Base-by-base conservation (phyloP, 768 basidiomycete species). In the Termitomyces titanicus region DNA sequence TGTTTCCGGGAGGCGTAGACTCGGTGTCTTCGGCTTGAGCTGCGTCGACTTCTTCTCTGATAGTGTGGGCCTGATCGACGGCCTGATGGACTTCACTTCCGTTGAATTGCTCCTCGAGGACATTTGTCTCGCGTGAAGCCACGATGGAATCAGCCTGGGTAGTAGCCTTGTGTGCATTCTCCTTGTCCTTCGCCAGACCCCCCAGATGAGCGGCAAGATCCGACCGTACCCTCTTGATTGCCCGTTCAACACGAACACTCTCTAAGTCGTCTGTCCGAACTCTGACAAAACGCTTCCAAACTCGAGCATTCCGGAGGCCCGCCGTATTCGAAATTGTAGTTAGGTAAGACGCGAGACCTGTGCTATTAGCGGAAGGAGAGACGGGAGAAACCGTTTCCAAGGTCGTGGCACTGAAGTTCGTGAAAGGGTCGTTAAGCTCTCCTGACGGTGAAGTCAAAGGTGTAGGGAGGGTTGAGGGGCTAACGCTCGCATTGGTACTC, bases 241-340 rank as follows among this genome's bases (percentile, higher is more conserved):
- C 88, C 59, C 91, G 79, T 73, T 94, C 92, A 38, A 89, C 85
- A 42, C 92, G 84, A 6, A 86, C 86, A 62, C 91, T 93, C 74
- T 94, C 86, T 48, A 95, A 71, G 69, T 96, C 94, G 64, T 95
- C 93, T 3, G 85, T 88, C 53, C 93, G 80, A 8, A 94, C 90
- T 44, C 85, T 78, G 53, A 94, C 88, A 63, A 96, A 96, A 15
- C 87, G 82, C 65, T 87, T 89, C 93, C 93, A 96, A 2, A 83
- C 75, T 42, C 85, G 80, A 18, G 84, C 74, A 52, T 80, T 79
- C 34, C 89, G 83, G 39, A 94, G 67, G 3, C 74, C 66, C 4
- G 79, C 70, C 40, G 84, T 79, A 60, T 90, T 92, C 51, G 93
- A 84, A 33, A 94, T 67, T 2, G 83, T 80, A 3, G 92, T 93